Evolutionary conservation across 1,284 basidiomycete genomes (phyloP), one percentile per base, ranked within the genome.

Genomic region (Boletus sp.): DNA sequence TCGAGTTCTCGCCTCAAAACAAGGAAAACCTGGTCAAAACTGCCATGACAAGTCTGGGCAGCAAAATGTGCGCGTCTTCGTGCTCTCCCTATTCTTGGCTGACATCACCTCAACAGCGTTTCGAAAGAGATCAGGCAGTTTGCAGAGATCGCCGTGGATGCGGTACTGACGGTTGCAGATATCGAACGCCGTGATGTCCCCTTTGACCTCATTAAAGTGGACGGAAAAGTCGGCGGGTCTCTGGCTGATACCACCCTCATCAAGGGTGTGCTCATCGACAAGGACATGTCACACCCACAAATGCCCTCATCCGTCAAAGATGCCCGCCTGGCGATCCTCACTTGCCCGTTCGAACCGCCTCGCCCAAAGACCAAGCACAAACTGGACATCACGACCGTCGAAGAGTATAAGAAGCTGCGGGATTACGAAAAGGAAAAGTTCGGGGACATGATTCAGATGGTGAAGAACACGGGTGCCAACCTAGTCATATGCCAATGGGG

Each of bases 361-460:
- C 86, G 96, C 32, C 95, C 95, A 41, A 99, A 99, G 77, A 99
- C 95, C 17, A 99, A 99, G 75, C 95, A 99, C 72, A 95, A 99
- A 72, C 76, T 99, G 40, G 95, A 99, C 65, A 98, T 99, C 65
- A 93, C 92, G 46, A 87, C 81, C 54, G 95, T 97, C n/a, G 95
- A 98, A 41, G 96, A 99, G 74, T 99, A 90, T 78, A 91, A 90
- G 69, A 94, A 93, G 69, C 76, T 99, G 56, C 81, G 92, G 57
- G 88, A 87, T 54, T 99, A 99, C 67, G 96, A 99, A 73, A 91
- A 90, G 72, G 85, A 88, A 63, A 99, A 95, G 73, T 99, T 99
- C 63, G 77, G 82, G 58, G 87, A 94, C 63, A 99, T 99, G 96
- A 98, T 99, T 72, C 88, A 90, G 71, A 79, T 82, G 65, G 94